Evolutionary conservation across 805 yeast genomes (phyloP).

Genomic region (Teunomyces tritomae): DNA sequence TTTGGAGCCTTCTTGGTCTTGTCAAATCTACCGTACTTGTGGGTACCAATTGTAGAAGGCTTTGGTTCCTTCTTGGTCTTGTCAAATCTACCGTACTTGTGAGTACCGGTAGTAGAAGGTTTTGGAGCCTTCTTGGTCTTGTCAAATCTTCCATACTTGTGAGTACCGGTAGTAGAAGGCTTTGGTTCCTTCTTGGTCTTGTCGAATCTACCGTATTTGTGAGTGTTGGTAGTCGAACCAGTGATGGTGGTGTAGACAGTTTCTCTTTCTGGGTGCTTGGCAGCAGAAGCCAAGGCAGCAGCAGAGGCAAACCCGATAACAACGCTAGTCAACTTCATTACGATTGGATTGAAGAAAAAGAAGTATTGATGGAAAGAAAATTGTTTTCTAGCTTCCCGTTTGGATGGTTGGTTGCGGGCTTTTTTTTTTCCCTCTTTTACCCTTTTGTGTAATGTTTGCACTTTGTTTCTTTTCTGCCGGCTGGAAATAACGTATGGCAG

Average conservation of each 20-base stretch:
- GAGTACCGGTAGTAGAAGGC: conserved; percentile 25
- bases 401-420: conserved; percentile 3
- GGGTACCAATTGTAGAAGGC: conserved; percentile 37
- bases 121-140: conserved; percentile 35
- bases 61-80: conserved; percentile 40
- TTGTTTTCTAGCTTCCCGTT: not conserved
- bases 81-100: conserved; percentile 57
- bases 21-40: conserved; percentile 56
- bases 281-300: conserved; percentile 23
- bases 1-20: conserved; percentile 35
- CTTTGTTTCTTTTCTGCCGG: not conserved
- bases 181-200: conserved; percentile 40
- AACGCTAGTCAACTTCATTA: conserved; percentile 46
- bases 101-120: conserved; percentile 38
- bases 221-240: conserved; percentile 36
- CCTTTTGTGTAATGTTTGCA: conserved; percentile 2
- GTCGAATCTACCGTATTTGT: conserved; percentile 56
- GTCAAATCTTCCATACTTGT: conserved; percentile 29
- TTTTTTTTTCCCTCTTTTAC: not conserved
- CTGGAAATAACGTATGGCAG: not conserved
- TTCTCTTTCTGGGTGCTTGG: conserved; percentile 15
- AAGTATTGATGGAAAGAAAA: not conserved
- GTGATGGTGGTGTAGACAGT: conserved; percentile 26
- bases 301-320: conserved; percentile 41
- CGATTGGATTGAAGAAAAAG: not conserved